These are phyloP conservation scores for Prunus fruticosa DNA, from an alignment of 306 rosid species.

Conservation along the genomic window DNA sequence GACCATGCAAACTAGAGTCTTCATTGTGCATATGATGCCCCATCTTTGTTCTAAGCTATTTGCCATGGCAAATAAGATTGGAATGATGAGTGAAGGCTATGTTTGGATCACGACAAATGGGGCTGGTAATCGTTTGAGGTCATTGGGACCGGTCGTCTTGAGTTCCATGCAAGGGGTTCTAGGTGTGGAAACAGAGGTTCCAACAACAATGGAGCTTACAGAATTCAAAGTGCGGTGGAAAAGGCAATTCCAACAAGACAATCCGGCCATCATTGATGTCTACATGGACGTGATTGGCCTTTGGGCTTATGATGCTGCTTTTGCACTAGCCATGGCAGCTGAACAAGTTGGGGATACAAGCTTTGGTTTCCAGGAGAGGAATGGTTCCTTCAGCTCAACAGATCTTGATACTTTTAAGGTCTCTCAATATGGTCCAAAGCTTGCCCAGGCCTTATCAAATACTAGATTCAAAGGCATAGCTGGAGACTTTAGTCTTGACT, in stretches of 20 bases:
- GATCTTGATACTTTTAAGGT: conserved; percentile 21
- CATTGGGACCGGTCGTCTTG: conserved; percentile 3
- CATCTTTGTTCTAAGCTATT: conserved; percentile 30
- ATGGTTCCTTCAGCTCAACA: conserved; percentile 1
- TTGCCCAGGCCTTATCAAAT: conserved; percentile 8
- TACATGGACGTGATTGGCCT: conserved; percentile 29
- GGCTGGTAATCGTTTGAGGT: conserved; percentile 20
- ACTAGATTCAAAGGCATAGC: conserved; percentile 41
- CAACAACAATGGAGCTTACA: conserved; percentile 20
- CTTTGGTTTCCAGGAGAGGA: background rate
- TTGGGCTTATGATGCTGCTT: conserved; percentile 62
- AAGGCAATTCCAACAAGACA: conserved; percentile 25
- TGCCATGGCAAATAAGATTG: conserved; percentile 34
- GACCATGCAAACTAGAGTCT: conserved; percentile 48
- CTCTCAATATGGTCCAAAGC: conserved; percentile 16
- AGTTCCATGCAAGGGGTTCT: conserved; percentile 54
- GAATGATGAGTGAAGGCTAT: conserved; percentile 51
- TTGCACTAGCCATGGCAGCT: conserved; percentile 47
- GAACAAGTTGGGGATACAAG: conserved; percentile 24
- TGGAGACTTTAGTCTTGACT: conserved; percentile 35
- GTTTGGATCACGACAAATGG: conserved; percentile 53
- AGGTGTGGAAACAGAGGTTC: conserved; percentile 43
- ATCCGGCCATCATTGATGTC: conserved; percentile 23
- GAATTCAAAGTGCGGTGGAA: conserved; percentile 41
- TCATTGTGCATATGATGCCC: conserved; percentile 42